phyloP scores from a whole-genome alignment of 2,329 filamentous ascomycete species.

The Aspergillus candidus region DNA sequence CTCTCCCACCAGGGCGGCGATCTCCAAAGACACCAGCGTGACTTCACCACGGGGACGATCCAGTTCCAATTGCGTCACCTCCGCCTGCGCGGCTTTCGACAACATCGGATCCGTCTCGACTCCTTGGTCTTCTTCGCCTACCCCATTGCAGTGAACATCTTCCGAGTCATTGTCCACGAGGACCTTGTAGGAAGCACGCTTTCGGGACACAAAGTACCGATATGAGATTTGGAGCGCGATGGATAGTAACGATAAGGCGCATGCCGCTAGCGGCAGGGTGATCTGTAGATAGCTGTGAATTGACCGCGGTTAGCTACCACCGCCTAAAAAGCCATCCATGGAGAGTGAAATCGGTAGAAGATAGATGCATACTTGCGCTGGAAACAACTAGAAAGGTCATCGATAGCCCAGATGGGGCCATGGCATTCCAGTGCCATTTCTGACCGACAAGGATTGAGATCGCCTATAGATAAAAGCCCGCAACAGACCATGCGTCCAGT shows the following conservation, averaged over 20 bases:
- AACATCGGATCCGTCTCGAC: conserved; percentile 52
- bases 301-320: background rate
- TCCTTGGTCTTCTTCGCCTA: conserved; percentile 37
- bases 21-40: conserved; percentile 65
- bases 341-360: background rate
- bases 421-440: conserved; percentile 53
- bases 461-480: conserved; percentile 2
- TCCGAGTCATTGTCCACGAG: conserved; percentile 31
- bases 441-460: conserved; percentile 4
- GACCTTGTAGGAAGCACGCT: conserved; percentile 52
- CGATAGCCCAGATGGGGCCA: conserved; percentile 53
- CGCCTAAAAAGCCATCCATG: too few relatives aligned
- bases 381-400: conserved; percentile 59
- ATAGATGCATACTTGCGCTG: conserved; percentile 45
- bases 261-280: conserved; percentile 67
- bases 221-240: conserved; percentile 55
- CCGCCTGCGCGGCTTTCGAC: conserved; percentile 46
- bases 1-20: conserved; percentile 65
- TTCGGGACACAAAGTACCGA: conserved; percentile 49
- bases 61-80: conserved; percentile 52
- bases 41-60: conserved; percentile 71
- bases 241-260: conserved; percentile 63
- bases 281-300: conserved; percentile 65
- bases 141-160: conserved; percentile 51
- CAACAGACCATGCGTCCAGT: conserved; percentile 6